Evolutionary conservation across 208 protist genomes (phyloP).

Genomic region (Trypanosoma mega): DNA sequence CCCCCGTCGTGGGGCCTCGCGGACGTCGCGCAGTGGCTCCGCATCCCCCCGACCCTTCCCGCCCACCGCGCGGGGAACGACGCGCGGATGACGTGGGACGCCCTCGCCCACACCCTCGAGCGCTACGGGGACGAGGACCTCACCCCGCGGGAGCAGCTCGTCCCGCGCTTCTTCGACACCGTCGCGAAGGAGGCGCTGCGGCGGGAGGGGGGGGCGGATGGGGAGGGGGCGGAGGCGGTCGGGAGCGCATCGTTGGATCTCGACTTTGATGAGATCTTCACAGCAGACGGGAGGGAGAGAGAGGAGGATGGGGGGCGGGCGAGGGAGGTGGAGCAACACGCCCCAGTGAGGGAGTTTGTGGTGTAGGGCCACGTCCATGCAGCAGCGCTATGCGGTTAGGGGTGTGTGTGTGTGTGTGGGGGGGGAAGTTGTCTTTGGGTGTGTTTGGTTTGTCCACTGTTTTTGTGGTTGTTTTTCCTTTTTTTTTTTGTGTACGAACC

Average conservation of each 20-base stretch:
- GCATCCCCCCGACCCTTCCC: constrained; percentile 61
- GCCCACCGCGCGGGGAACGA: constrained; percentile 87
- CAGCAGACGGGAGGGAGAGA: constrained; percentile 23
- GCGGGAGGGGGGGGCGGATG: constrained; percentile 17
- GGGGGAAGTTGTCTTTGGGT: too few relatives aligned
- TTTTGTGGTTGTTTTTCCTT: constrained; percentile 25
- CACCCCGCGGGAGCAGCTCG: constrained; percentile 85
- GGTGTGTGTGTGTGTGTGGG: too few relatives aligned
- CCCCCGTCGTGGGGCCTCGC: constrained; percentile 81
- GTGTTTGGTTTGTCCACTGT: not conserved
- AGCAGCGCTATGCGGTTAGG: too few relatives aligned
- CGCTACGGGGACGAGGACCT: constrained; percentile 88
- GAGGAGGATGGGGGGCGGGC: constrained; percentile 5
- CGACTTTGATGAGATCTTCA: constrained; percentile 82
- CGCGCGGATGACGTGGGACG: constrained; percentile 90
- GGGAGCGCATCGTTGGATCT: constrained; percentile 45
- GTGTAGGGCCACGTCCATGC: too few relatives aligned
- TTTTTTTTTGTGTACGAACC: constrained; percentile 24
- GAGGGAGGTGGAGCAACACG: constrained; percentile 7
- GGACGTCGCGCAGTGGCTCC: constrained; percentile 87
- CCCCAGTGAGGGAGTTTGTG: constrained; percentile 20
- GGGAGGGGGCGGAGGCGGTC: constrained; percentile 3
- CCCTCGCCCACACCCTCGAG: constrained; percentile 83
- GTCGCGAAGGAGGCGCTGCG: constrained; percentile 71
- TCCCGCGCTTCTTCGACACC: constrained; percentile 85